Conservation (phyloP, 2,329 filamentous ascomycete species). For the Sphaerulina musiva region DNA sequence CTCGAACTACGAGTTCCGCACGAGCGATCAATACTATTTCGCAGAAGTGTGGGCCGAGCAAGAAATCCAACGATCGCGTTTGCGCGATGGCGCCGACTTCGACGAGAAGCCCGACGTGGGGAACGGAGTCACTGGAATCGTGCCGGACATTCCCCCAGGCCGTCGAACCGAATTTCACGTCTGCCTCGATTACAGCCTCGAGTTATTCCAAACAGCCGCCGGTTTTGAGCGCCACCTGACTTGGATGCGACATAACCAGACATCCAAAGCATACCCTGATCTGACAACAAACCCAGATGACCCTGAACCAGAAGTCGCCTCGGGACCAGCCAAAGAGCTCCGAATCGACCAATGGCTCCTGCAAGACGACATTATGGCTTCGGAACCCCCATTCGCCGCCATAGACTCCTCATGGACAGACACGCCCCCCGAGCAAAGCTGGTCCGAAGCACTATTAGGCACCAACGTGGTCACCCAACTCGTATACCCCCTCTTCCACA, state of each 20-base stretch:
- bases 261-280: slow-evolving; percentile 5
- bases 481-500: slow-evolving; percentile 20
- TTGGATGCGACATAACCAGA: slow-evolving; percentile 25
- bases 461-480: slow-evolving; percentile 18
- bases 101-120: slow-evolving; percentile 3
- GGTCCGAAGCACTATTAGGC: slow-evolving; percentile 20
- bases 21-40: slow-evolving; percentile 43
- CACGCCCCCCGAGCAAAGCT: slow-evolving; percentile 11
- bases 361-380: slow-evolving; percentile 11
- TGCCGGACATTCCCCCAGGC: slow-evolving; percentile 15
- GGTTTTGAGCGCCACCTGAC: slow-evolving; percentile 19
- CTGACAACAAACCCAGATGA: background rate
- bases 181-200: slow-evolving; percentile 23
- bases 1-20: slow-evolving; percentile 12
- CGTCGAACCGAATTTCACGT: slow-evolving; percentile 23
- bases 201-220: slow-evolving; percentile 23
- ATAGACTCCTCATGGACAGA: background rate
- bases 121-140: slow-evolving; percentile 3
- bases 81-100: slow-evolving; percentile 10
- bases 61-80: slow-evolving; percentile 38
- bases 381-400: slow-evolving; percentile 13
- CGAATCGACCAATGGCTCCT: slow-evolving; percentile 18
- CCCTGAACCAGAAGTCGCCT: slow-evolving; percentile 1
- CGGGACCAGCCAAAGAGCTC: background rate
- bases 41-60: slow-evolving; percentile 49